phyloP scores from a whole-genome alignment of 2,329 filamentous ascomycete genomes.

The Cladosporium phlei region DNA sequence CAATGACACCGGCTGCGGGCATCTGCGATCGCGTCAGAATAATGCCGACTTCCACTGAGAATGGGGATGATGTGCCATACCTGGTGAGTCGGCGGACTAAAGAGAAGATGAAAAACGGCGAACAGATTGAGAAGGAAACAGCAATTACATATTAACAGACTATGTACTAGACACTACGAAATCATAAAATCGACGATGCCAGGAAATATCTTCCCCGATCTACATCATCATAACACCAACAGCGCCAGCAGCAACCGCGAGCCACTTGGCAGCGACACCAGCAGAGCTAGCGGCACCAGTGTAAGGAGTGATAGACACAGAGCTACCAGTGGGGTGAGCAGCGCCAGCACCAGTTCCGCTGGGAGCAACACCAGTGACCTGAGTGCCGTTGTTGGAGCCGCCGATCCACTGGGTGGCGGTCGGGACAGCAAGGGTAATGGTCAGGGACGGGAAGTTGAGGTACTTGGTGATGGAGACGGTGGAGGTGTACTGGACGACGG shows the following conservation, averaged over 20 bases:
- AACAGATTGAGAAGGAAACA: too few species aligned
- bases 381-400: slow-evolving; percentile 4
- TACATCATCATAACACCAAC: slow-evolving; percentile 1
- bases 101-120: too few species aligned
- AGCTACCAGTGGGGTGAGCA: slow-evolving; percentile 2
- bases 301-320: slow-evolving; percentile 2
- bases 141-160: too few species aligned
- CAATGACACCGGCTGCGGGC: too few species aligned
- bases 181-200: too few species aligned
- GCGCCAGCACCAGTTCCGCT: slow-evolving; percentile 6
- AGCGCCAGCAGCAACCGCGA: background rate
- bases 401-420: slow-evolving; percentile 5
- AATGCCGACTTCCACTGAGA: too few species aligned
- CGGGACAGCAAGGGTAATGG: slow-evolving; percentile 1
- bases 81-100: too few species aligned
- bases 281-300: background rate
- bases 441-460: slow-evolving; percentile 11
- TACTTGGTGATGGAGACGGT: slow-evolving; percentile 11
- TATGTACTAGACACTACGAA: too few species aligned
- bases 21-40: too few species aligned
- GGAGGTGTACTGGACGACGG: slow-evolving; percentile 12
- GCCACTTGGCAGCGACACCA: slow-evolving; percentile 2
- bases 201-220: background rate
- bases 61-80: too few species aligned
- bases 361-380: background rate